phyloP scores from a whole-genome alignment of 768 basidiomycete species.

The Suillus placidus region DNA sequence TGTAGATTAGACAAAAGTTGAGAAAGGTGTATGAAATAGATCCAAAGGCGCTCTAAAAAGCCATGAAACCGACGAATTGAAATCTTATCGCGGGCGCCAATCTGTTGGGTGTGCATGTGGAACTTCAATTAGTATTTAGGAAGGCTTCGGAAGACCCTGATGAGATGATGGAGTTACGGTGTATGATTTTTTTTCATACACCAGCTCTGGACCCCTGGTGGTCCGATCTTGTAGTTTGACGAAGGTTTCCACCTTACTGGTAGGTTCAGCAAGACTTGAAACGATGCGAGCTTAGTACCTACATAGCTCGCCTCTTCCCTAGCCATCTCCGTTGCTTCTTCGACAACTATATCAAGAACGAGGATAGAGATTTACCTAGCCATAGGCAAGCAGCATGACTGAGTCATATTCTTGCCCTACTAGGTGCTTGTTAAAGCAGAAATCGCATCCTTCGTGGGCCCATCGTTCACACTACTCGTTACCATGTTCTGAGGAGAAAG shows the following conservation, averaged over 20 bases:
- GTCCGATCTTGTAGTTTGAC: constrained; percentile 58
- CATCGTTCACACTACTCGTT: constrained; percentile 72
- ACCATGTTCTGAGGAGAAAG: constrained; percentile 53
- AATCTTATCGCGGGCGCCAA: constrained; percentile 2
- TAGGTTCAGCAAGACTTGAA: constrained; percentile 49
- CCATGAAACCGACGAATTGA: neutral
- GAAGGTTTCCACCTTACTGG: constrained; percentile 52
- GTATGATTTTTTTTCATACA: constrained; percentile 29
- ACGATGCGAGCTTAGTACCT: constrained; percentile 41
- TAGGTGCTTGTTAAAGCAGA: constrained; percentile 71
- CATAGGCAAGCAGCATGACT: neutral
- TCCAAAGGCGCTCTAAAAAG: neutral
- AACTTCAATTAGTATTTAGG: neutral
- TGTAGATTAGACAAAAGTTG: neutral
- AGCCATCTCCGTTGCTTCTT: constrained; percentile 34
- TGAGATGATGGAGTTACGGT: neutral
- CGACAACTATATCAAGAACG: constrained; percentile 47
- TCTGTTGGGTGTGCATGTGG: neutral
- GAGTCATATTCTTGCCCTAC: constrained; percentile 46
- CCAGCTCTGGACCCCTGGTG: constrained; percentile 40
- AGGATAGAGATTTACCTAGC: constrained; percentile 4
- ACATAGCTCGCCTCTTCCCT: constrained; percentile 53
- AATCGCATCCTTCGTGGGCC: constrained; percentile 55
- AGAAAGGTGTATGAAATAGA: neutral
- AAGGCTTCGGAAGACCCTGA: neutral